phyloP scores from a whole-genome alignment of 2,329 filamentous ascomycete genomes.

The Colletotrichum sp. region DNA sequence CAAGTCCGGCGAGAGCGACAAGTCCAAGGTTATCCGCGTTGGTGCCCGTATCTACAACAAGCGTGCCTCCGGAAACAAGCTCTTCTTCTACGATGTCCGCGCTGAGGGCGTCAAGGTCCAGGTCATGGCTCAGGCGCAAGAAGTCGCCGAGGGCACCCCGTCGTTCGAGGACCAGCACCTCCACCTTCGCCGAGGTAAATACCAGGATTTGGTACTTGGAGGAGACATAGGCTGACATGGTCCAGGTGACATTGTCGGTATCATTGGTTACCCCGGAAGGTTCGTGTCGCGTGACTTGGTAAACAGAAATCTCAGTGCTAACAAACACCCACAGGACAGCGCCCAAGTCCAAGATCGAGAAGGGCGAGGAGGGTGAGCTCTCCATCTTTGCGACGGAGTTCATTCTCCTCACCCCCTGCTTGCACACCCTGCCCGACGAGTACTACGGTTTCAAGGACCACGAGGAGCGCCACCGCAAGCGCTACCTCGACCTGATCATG shows the following conservation, averaged over 20 bases:
- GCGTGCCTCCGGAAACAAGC: slow-evolving; percentile 80
- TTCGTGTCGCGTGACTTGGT: not conserved
- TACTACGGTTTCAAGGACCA: slow-evolving; percentile 95
- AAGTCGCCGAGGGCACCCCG: slow-evolving; percentile 67
- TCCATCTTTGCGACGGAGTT: slow-evolving; percentile 92
- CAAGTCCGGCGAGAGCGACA: slow-evolving; percentile 84
- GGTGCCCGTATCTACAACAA: slow-evolving; percentile 91
- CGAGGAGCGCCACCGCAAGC: slow-evolving; percentile 89
- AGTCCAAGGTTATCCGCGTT: slow-evolving; percentile 76
- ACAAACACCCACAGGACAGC: slow-evolving; percentile 60
- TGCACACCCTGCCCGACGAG: slow-evolving; percentile 88
- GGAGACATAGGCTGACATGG: not conserved
- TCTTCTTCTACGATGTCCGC: slow-evolving; percentile 89
- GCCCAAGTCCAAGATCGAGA: slow-evolving; percentile 84
- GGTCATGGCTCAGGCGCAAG: slow-evolving; percentile 88
- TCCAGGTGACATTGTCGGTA: slow-evolving; percentile 81
- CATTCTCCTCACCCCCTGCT: slow-evolving; percentile 83
- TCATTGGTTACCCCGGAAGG: slow-evolving; percentile 77
- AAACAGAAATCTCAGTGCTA: not conserved
- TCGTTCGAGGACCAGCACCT: slow-evolving; percentile 90
- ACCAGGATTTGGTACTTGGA: not conserved
- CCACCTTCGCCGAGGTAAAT: slow-evolving; percentile 71
- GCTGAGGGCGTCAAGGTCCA: slow-evolving; percentile 73
- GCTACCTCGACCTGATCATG: slow-evolving; percentile 96
- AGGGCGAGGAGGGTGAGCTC: slow-evolving; percentile 84